Evolutionary conservation across 2,329 filamentous ascomycete species (phyloP).

Genomic region (Gliomastix tumulicola): DNA sequence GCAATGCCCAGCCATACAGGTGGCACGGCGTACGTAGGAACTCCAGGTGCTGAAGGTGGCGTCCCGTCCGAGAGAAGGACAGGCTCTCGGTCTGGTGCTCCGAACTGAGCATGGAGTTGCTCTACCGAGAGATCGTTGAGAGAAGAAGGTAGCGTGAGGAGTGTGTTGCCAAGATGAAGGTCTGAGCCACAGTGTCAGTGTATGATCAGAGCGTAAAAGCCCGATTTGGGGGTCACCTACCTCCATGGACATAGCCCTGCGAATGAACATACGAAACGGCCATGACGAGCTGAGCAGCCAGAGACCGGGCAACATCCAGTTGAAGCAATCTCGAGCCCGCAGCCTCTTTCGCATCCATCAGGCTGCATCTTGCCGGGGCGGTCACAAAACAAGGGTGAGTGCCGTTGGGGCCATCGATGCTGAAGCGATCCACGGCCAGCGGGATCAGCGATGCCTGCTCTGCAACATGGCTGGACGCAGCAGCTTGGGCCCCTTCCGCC

Average conservation of each 20-base stretch:
- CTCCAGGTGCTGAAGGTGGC: conserved; percentile 8
- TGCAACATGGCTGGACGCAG: not conserved
- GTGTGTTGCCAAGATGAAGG: conserved; percentile 24
- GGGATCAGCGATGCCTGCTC: conserved; percentile 3
- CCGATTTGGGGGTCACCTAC: conserved; percentile 5
- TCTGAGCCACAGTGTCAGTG: conserved; percentile 8
- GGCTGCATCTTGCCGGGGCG: conserved; percentile 13
- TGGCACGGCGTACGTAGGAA: conserved; percentile 17
- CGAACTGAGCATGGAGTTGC: conserved; percentile 14
- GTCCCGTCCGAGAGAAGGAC: conserved; percentile 9
- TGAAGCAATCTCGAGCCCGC: conserved; percentile 11
- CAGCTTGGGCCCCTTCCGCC: not conserved
- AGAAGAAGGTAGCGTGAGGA: conserved; percentile 14
- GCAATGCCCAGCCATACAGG: conserved; percentile 22
- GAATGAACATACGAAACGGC: conserved; percentile 20
- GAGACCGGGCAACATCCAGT: conserved; percentile 15
- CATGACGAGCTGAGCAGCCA: conserved; percentile 17
- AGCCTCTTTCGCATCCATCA: conserved; percentile 9
- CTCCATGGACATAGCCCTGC: conserved; percentile 21
- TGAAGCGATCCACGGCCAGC: conserved; percentile 11
- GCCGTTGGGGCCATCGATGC: conserved; percentile 17
- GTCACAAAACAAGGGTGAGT: conserved; percentile 17
- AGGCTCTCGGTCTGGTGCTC: conserved; percentile 10
- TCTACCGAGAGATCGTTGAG: conserved; percentile 11
- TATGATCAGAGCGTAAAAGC: not conserved